phyloP scores from a whole-genome alignment of 192 early-diverging fungal genomes.

The Fimicolochytrium jonesii region DNA sequence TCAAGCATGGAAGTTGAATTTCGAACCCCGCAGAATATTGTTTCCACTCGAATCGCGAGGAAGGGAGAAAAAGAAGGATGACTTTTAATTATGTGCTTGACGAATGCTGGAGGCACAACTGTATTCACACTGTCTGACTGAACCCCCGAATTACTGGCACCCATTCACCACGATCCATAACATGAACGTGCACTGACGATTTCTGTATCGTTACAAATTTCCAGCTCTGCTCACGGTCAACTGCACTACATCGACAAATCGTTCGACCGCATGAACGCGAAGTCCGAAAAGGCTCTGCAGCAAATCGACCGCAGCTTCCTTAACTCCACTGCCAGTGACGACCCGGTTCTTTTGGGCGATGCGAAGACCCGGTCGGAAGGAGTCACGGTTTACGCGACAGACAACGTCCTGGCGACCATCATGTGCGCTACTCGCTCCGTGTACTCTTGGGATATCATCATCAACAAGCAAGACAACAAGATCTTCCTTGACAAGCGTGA shows the following conservation, averaged over 20 bases:
- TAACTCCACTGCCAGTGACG: conserved; percentile 80
- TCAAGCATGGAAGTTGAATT: too few relatives aligned
- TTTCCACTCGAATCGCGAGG: too few relatives aligned
- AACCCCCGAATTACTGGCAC: too few relatives aligned
- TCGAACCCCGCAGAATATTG: too few relatives aligned
- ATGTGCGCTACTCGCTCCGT: conserved; percentile 90
- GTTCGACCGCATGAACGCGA: conserved; percentile 81
- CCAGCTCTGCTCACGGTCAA: conserved; percentile 69
- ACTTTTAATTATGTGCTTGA: conserved; percentile 20
- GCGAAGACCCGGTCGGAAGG: conserved; percentile 31
- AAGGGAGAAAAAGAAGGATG: conserved; percentile 22
- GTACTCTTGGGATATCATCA: conserved; percentile 95
- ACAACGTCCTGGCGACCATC: conserved; percentile 80
- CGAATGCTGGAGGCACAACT: conserved; percentile 13
- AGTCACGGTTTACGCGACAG: conserved; percentile 82
- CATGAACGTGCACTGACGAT: too few relatives aligned
- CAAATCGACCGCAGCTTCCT: conserved; percentile 61
- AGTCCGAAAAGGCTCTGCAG: conserved; percentile 70
- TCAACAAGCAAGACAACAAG: conserved; percentile 74
- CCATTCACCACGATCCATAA: too few relatives aligned
- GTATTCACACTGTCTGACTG: conserved; percentile 50
- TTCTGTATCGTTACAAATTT: too few relatives aligned
- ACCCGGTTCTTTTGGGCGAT: conserved; percentile 64
- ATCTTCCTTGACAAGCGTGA: conserved; percentile 90
- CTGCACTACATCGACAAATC: conserved; percentile 72